Base-by-base conservation (phyloP, 179 eudicot genomes). In the Nepenthes alata region DNA sequence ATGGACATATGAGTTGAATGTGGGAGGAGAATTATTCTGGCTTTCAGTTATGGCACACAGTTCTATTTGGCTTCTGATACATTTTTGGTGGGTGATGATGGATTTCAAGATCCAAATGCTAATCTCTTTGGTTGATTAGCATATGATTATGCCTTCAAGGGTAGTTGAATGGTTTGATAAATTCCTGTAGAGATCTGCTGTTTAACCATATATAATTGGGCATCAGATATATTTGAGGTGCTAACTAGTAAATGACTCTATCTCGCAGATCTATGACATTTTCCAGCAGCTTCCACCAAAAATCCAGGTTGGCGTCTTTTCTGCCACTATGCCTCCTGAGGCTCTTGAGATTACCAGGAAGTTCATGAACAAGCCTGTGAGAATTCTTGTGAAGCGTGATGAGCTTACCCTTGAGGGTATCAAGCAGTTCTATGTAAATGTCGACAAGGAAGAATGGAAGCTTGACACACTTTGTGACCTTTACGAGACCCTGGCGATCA, bases 351-450 rank as follows among this genome's bases (percentile, higher is more conserved):
- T 74, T 5, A 69, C 77, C n/a, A 61, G 73, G 41, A 74, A 74
- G 47, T 74, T 74, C 70, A 74, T 69, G 77, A 74, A 69, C 73
- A 74, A 74, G 51, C 77, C 77, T 5, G 77, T 74, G 25, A 61
- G 73, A 59, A 74, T 74, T 66, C 36, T 69, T 48, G 73, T 74
- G 15, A 74, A 74, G 67, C 67, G 72, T 49, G 77, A 74, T 61
- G 73, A 74, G 57, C 73, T 74, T 15, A 74, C 77, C 3, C 58
- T 74, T 6, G 73, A 74, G 60, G 77, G 73, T 55, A 69, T 68
- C 70, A 74, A 74, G 63, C 73, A 74, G 34, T 69, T 74, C 66
- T 74, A 74, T 35, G 77, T 73, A 36, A 73, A 73, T 36, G 74
- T 71, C 2, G 70, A 71, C 12, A 70, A 70, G 52, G 75, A 72